Evolutionary conservation across 1,139 yeast genomes (phyloP).

Genomic region (Blastobotrys malaysiensis): DNA sequence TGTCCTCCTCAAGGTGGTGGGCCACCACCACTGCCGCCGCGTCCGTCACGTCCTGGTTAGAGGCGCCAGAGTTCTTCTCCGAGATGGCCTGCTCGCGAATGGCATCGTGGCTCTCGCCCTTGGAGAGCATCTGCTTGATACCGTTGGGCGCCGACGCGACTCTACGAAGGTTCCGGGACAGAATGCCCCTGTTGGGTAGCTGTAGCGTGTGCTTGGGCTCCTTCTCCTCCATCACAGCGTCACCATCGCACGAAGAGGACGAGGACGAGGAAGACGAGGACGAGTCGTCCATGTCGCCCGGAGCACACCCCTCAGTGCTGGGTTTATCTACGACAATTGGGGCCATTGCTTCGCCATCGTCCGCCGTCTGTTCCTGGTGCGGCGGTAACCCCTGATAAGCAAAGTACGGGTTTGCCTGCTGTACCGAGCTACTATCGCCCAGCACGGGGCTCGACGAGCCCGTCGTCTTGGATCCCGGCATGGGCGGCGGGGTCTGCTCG

Average conservation of each 20-base stretch:
- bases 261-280: not conserved
- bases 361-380: constrained; percentile 26
- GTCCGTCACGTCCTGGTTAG: not conserved
- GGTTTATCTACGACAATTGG: not conserved
- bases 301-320: not conserved
- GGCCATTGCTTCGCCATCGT: not conserved
- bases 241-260: not conserved
- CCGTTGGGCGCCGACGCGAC: constrained; percentile 81
- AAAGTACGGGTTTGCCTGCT: constrained; percentile 31
- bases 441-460: constrained; percentile 26
- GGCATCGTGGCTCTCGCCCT: not conserved
- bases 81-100: not conserved
- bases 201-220: not conserved
- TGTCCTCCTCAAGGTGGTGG: not conserved
- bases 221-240: not conserved
- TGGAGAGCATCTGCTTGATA: constrained; percentile 28
- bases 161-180: constrained; percentile 56
- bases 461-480: constrained; percentile 30
- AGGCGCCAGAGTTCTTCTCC: not conserved
- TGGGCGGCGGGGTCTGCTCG: constrained; percentile 25
- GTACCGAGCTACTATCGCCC: constrained; percentile 40
- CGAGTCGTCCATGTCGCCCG: not conserved
- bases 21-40: not conserved
- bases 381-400: constrained; percentile 55
- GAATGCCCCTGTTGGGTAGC: constrained; percentile 31